These are phyloP conservation scores for Neurospora sp. DNA, from an alignment of 495 filamentous ascomycete genomes.

Conservation along the genomic window DNA sequence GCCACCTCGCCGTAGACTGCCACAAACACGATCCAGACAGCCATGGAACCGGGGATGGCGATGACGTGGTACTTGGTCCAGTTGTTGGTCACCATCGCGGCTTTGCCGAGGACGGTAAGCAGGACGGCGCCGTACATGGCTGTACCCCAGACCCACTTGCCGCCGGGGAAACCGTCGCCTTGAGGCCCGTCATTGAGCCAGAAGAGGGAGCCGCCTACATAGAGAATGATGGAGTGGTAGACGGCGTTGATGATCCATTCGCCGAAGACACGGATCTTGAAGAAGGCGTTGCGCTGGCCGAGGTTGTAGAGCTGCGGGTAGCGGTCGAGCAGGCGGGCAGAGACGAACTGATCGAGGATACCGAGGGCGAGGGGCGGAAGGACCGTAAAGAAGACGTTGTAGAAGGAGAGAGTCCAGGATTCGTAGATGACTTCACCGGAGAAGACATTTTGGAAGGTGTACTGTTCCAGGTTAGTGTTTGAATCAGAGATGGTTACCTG, in stretches of 20 bases:
- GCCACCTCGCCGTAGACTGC: slow-evolving; percentile 86
- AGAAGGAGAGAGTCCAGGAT: slow-evolving; percentile 97
- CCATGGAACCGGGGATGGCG: slow-evolving; percentile 88
- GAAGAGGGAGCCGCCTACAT: slow-evolving; percentile 72
- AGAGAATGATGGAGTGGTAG: slow-evolving; percentile 90
- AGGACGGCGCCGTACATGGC: slow-evolving; percentile 85
- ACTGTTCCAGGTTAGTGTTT: slow-evolving; percentile 44
- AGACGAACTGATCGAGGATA: slow-evolving; percentile 97
- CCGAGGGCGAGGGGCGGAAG: slow-evolving; percentile 90
- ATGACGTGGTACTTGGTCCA: slow-evolving; percentile 98
- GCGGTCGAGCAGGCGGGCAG: slow-evolving; percentile 87
- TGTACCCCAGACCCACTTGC: slow-evolving; percentile 97
- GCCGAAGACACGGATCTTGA: slow-evolving; percentile 83
- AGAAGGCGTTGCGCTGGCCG: slow-evolving; percentile 86
- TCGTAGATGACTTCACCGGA: slow-evolving; percentile 98
- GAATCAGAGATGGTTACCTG: background rate
- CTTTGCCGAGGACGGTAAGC: slow-evolving; percentile 88
- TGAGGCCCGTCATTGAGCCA: slow-evolving; percentile 69
- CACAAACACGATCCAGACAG: slow-evolving; percentile 84
- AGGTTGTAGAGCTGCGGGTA: slow-evolving; percentile 96
- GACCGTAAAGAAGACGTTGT: slow-evolving; percentile 97
- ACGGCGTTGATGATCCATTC: slow-evolving; percentile 89
- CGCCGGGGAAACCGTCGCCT: slow-evolving; percentile 64
- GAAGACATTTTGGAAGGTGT: slow-evolving; percentile 96
- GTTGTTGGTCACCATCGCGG: slow-evolving; percentile 86